Evolutionary conservation across 805 yeast genomes (phyloP), one percentile per base, ranked within the genome.

Genomic region (Teunomyces barrocoloradensis): DNA sequence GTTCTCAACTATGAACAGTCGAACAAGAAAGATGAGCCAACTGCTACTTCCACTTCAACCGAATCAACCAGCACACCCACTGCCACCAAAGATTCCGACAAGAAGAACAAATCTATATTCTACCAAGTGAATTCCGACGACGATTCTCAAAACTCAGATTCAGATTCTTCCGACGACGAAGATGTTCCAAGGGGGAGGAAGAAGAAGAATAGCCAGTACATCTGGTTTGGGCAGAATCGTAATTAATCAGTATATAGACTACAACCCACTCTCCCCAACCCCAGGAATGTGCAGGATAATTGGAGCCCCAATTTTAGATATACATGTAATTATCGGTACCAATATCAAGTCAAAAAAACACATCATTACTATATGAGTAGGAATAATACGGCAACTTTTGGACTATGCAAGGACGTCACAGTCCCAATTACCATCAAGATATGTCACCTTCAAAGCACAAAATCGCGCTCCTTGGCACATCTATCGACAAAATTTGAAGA

Each of bases 141-240:
- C 18, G 27, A 25, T 40, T 46, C 53, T 25, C 23, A 34, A 15
- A 34, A 39, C 15, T 45, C 51, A 9, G 45, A 42, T 18, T 47
- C 51, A 3, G 53, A 51, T 1, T 15, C 32, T 11, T 42, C 50
- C 10, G 35, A 51, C 28, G 57, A 53, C 17, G 57, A 51, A 18
- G 58, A 55, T 17, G 44, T 38, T 41, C 15, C 34, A 23, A 27
- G 10, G 15, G 53, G 13, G 15, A 15, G 13, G 27, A 51, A 56
- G 27, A 51, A 56, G 39, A 50, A 48, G 33, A 52, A 46, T 11
- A 49, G 50, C 36, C 60, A 59, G 49, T 64, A 63, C 53, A 54
- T 63, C 49, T 71, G 77, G 75, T 68, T 71, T 57, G 74, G 75
- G 9, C 66, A 64, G 53, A 70, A 43, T 28, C 15, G 42, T 27